Conservation (phyloP, 31 red algal species). For the Porphyra umbilicalis region DNA sequence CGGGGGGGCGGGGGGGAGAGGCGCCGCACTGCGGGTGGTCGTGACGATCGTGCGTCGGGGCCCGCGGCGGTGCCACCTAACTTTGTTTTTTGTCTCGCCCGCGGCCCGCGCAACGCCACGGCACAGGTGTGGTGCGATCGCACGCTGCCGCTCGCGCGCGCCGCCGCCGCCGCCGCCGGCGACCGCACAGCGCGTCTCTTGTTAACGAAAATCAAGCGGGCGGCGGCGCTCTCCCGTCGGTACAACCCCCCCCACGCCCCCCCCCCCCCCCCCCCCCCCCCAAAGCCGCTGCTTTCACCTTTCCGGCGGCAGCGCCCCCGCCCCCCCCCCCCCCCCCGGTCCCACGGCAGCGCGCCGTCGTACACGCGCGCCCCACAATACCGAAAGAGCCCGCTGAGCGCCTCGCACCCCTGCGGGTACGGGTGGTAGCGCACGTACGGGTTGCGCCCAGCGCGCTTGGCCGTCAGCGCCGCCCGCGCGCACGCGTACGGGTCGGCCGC, state of each 20-base stretch:
- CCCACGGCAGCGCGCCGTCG: conserved; percentile 70
- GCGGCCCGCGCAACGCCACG: too few species aligned
- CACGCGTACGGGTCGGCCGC: conserved; percentile 80
- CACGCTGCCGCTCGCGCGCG: too few species aligned
- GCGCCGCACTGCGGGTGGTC: too few species aligned
- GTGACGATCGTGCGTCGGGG: too few species aligned
- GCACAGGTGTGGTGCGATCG: too few species aligned
- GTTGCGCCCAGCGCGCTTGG: conserved; percentile 62
- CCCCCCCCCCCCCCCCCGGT: conserved; percentile 13
- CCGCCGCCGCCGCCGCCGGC: too few species aligned
- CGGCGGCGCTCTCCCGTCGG: background rate
- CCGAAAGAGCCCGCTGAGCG: conserved; percentile 45
- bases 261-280: too few species aligned
- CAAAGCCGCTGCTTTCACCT: background rate
- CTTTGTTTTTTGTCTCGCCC: too few species aligned
- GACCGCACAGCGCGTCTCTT: too few species aligned
- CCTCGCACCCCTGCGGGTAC: conserved; percentile 80
- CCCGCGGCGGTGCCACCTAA: too few species aligned
- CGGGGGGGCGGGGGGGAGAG: background rate
- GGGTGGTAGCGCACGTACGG: conserved; percentile 66
- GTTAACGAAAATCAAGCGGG: too few species aligned
- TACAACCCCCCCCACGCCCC: background rate
- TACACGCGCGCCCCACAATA: conserved; percentile 60
- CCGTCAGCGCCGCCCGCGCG: conserved; percentile 21
- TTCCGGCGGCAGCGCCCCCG: conserved; percentile 64